Conservation (phyloP, 495 filamentous ascomycete genomes). For the Delitschia confertaspora region DNA sequence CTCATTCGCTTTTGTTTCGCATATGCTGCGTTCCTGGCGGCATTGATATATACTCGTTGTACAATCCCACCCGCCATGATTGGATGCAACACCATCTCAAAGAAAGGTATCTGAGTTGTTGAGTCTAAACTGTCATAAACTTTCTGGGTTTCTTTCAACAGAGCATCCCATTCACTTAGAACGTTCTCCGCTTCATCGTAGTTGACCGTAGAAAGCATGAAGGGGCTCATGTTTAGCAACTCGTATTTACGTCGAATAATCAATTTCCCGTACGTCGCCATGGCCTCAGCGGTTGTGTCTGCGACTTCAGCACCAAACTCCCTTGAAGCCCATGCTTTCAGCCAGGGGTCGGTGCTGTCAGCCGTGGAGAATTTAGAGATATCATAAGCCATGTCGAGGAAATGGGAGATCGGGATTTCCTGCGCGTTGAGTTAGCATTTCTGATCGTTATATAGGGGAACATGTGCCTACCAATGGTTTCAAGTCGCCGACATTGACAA, state of each 20-base stretch:
- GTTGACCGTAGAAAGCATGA: conserved; percentile 53
- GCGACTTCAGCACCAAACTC: conserved; percentile 58
- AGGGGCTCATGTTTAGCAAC: conserved; percentile 40
- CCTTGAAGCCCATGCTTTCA: conserved; percentile 47
- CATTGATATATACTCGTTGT: conserved; percentile 52
- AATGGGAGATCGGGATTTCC: conserved; percentile 60
- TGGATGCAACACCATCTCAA: conserved; percentile 62
- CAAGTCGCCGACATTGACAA: conserved; percentile 68
- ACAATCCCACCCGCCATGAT: conserved; percentile 53
- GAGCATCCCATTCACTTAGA: conserved; percentile 51
- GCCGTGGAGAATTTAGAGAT: conserved; percentile 42
- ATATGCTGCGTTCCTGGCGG: conserved; percentile 54
- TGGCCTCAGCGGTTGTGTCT: conserved; percentile 14
- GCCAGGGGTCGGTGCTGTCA: conserved; percentile 47
- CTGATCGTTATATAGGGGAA: background rate
- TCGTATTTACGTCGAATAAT: conserved; percentile 22
- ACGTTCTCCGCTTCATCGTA: conserved; percentile 64
- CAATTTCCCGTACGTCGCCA: conserved; percentile 18
- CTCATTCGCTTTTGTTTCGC: conserved; percentile 55
- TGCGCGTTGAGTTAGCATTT: conserved; percentile 1
- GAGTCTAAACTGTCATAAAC: conserved; percentile 42
- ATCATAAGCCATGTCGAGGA: conserved; percentile 60
- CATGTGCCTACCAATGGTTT: conserved; percentile 42
- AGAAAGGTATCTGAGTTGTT: conserved; percentile 49
- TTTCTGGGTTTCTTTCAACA: conserved; percentile 45